Conservation (phyloP, 352 stramenopile genomes). For the Peronospora belbahrii region DNA sequence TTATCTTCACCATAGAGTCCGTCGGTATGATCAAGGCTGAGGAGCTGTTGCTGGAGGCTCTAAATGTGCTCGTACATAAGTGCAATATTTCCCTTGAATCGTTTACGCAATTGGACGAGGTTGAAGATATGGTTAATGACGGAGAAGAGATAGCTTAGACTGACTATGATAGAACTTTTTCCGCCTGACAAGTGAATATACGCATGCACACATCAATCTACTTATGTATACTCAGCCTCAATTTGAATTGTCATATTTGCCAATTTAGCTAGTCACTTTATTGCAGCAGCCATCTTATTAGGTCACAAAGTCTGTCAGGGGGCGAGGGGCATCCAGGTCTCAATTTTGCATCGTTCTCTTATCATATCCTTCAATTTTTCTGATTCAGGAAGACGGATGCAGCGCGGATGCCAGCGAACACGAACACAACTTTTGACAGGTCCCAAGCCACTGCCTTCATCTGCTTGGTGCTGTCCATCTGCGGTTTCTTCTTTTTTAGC, state of each 20-base stretch:
- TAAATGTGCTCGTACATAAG: conserved; percentile 77
- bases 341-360: background rate
- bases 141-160: conserved; percentile 43
- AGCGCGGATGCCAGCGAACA: conserved; percentile 68
- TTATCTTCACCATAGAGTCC: conserved; percentile 91
- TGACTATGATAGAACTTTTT: conserved; percentile 25
- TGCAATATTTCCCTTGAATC: conserved; percentile 79
- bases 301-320: background rate
- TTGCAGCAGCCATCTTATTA: background rate
- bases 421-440: conserved; percentile 61
- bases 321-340: conserved; percentile 2
- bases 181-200: conserved; percentile 30
- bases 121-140: conserved; percentile 40
- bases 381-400: conserved; percentile 67
- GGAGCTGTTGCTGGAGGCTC: conserved; percentile 67
- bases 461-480: conserved; percentile 70
- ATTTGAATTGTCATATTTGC: conserved; percentile 2
- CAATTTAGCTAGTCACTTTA: background rate
- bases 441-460: conserved; percentile 71
- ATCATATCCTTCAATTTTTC: conserved; percentile 26
- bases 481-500: conserved; percentile 85
- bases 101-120: conserved; percentile 53
- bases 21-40: conserved; percentile 84
- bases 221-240: background rate
- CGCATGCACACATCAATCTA: conserved; percentile 19